Conservation (phyloP, 2,329 filamentous ascomycete species). For the Dactylellina leptospora region DNA sequence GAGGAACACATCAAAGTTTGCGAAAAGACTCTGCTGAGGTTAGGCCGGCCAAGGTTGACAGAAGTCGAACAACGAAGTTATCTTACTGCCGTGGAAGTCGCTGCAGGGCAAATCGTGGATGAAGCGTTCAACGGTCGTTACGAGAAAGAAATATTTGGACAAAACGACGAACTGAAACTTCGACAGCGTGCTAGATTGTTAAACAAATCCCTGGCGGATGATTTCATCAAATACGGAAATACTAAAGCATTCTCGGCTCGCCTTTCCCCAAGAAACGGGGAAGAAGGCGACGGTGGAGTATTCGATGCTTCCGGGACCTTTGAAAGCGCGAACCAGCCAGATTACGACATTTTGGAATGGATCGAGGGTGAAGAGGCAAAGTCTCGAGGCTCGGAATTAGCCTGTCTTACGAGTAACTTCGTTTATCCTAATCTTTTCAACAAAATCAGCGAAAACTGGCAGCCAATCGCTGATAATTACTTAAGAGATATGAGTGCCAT, state of each 20-base stretch:
- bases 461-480: conserved; percentile 16
- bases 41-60: conserved; percentile 14
- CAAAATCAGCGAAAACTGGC: conserved; percentile 21
- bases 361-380: conserved; percentile 6
- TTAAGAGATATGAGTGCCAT: not conserved
- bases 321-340: not conserved
- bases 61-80: conserved; percentile 10
- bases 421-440: conserved; percentile 18
- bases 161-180: conserved; percentile 2
- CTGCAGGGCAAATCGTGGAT: conserved; percentile 14
- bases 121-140: conserved; percentile 28
- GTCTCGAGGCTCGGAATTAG: conserved; percentile 13
- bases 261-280: not conserved
- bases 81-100: conserved; percentile 4
- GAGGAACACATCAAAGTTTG: conserved; percentile 5
- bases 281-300: conserved; percentile 11
- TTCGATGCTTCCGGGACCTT: not conserved
- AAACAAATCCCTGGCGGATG: conserved; percentile 2
- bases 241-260: conserved; percentile 10
- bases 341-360: conserved; percentile 18
- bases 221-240: conserved; percentile 29
- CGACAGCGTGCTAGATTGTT: conserved; percentile 20
- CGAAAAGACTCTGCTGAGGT: not conserved
- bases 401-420: conserved; percentile 8
- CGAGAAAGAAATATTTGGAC: conserved; percentile 13